Evolutionary conservation across 2,329 filamentous ascomycete species (phyloP), one percentile per base, ranked within the genome.

Genomic region (Beauveria caledonica): DNA sequence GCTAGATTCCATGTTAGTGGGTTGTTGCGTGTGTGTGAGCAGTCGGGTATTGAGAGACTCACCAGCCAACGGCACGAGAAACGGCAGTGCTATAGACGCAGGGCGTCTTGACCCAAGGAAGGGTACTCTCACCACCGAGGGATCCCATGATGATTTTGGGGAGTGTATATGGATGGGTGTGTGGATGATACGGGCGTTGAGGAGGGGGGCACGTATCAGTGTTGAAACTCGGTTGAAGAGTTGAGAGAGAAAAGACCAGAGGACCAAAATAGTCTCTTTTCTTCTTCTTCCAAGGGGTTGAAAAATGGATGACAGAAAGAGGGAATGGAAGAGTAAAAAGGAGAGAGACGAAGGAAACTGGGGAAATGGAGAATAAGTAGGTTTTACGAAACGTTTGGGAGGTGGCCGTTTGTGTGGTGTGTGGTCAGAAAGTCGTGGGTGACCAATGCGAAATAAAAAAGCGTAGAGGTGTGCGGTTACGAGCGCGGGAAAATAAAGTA

Each of bases 61-160:
- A 89, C 87, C 88, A 92, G 72, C 88, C 89, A 65, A 87, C 87
- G 64, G 80, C 80, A 64, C 84, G 80, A 48, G 88, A 91, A 42
- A 92, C 79, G 15, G 83, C 76, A 55, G 80, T 77, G 3, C 86
- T 90, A 68, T 85, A 82, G 62, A 89, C 79, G 63, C 89, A 79
- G 27, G 89, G 89, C 19, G 89, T 92, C 70, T 86, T 77, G 62
- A 85, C 81, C 87, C 87, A 92, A 60, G 88, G 86, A 56, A 76
- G 71, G 63, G 72, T 76, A 19, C 71, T 68, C 25, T 76, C 73
- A 25, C 69, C 64, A 10, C 66, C 65, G 48, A 74, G 69, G 23
- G 76, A 78, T 51, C 74, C 76, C 77, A 79, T 79, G 60, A 45
- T 68, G 61, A 58, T 25, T 33, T 17, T 19, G 10, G 27, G 29